Percentiles rank a stretch among this genome's conserved stretches.
These are phyloP conservation scores for Drosera capensis DNA, from an alignment of 148 eudicot species.

Conservation along the genomic window DNA sequence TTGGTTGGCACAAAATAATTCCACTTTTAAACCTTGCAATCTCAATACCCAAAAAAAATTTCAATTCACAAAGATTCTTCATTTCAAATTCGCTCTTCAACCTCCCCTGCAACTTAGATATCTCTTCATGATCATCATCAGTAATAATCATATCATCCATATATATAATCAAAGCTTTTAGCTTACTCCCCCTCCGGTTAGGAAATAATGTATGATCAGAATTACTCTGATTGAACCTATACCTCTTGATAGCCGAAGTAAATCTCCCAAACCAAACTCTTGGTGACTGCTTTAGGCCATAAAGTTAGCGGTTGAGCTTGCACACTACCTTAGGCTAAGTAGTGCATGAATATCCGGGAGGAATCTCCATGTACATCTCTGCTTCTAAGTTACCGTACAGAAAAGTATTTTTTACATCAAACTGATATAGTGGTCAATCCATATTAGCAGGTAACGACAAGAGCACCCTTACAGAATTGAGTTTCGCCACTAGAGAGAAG, in stretches of 20 bases:
- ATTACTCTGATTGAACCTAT: background rate
- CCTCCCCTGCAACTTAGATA: background rate
- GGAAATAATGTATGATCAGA: background rate
- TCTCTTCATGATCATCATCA: background rate
- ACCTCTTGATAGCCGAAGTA: background rate
- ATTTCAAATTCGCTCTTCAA: background rate
- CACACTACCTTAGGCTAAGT: background rate
- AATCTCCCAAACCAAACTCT: constrained; percentile 1
- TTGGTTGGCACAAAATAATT: too few relatives aligned
- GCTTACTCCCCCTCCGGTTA: background rate
- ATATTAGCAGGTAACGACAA: background rate
- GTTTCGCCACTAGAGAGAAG: background rate
- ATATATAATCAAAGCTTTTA: background rate
- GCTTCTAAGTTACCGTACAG: background rate
- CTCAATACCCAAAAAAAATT: background rate
- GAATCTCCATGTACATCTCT: background rate
- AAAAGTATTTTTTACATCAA: background rate
- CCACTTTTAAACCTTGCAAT: background rate
- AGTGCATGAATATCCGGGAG: background rate
- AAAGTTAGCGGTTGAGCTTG: background rate
- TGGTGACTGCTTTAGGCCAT: constrained; percentile 3
- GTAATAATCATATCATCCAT: background rate
- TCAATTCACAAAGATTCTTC: background rate
- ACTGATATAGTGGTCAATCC: background rate
- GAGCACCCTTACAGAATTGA: background rate